Evolutionary conservation across 2,329 filamentous ascomycete species (phyloP), one percentile per base, ranked within the genome.

Genomic region (Beauveria sp.): DNA sequence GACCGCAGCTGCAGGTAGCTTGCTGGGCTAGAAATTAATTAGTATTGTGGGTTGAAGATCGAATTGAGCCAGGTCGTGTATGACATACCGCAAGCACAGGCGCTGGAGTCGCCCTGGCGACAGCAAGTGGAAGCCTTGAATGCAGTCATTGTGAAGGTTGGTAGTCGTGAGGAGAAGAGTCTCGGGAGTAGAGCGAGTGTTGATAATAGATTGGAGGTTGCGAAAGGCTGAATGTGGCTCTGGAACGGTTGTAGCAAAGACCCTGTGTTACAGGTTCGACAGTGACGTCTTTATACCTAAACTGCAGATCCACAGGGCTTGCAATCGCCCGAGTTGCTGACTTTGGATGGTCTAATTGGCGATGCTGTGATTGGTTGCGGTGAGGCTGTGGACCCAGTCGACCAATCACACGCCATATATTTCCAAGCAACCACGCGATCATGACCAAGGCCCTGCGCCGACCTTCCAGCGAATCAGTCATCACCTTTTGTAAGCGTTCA

Each of bases 1-100:
- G 87, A 72, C 93, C 93, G 74, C 93, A 98, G 18, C 91, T 96
- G 85, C 92, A 96, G 64, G 81, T 88, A 9, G 86, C 86, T 75
- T 88, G 81, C 69, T 84, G 75, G 68, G 85, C 85, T 85, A 67
- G 50, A 22, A 24, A 59, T 61, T 5, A 28, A 40, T 57, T 55
- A 63, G 63, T 10, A 31, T 18, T 34, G 18, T 24, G 34, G 3
- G 16, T 43, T 16, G n/a, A 28, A 10, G 46, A 8, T 5, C 24
- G 53, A 42, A 20, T 55, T 9, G 22, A 6, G 5, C 22, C 43
- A 20, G 8, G 20, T 34, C 20, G 28, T 31, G 12, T 54, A 38
- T 45, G 61, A 76, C 82, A 68, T 80, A 85, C 83, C 83, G 73
- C 83, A 86, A 68, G 83, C 75, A 69, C 83, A 86, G 66, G 79